Evolutionary conservation across 345 rosid species (phyloP), one percentile per base, ranked within the genome.

Genomic region (Salix brachista): DNA sequence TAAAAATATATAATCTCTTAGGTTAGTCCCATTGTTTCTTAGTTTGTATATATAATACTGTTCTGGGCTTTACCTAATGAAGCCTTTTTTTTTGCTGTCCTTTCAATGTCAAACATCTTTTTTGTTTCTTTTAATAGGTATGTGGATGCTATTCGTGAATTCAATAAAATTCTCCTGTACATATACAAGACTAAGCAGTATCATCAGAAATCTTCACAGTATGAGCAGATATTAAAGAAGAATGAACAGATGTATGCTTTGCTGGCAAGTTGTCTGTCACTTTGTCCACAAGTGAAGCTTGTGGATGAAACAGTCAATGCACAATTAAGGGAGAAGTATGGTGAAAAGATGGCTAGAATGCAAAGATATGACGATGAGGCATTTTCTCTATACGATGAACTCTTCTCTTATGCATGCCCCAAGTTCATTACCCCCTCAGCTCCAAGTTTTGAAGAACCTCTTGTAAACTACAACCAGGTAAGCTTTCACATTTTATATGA

Each of bases 231-330:
- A 76, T 87, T 96, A 65, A 96, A 96, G 88, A 96, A 96, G 90
- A 96, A 96, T 77, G 99, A 96, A 83, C 99, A 96, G 84, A 96
- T 96, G 97, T 96, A 93, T 89, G 99, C 98, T 56, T 83, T 93
- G 80, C 86, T 96, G 75, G 97, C 95, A 1, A 86, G 93, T 80
- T 84, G 86, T 77, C 95, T 93, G 70, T 93, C 97, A 7, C 95
- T 96, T 75, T 96, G 99, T 67, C 99, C 98, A 23, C 99, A 93
- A 80, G 85, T 85, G 65, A 92, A 93, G 82, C 97, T 93, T 81
- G 90, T 93, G 30, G 99, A 96, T 8, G 99, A 96, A 79, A 90
- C 96, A 69, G 98, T 96, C 60, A 92, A 88, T 80, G 77, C 90
- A 78, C 99, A 93, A 26, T 71, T 96, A 84, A 85, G 92, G 65